Percentiles rank a stretch among this genome's conserved stretches.
Conservation (phyloP, 1,284 basidiomycete genomes). For the Chiua sp. region DNA sequence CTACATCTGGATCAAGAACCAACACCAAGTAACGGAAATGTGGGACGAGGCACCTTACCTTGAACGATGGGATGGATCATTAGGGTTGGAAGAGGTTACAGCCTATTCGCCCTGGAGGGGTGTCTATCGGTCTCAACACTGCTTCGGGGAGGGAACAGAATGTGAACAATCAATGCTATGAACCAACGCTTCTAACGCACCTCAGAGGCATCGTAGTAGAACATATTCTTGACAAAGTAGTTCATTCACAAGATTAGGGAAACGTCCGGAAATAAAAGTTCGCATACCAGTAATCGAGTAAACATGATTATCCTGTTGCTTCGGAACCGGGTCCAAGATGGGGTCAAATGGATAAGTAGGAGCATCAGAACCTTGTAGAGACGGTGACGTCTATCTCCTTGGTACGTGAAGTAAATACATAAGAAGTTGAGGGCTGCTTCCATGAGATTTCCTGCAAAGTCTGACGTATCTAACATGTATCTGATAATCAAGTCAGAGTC, state of each 20-base stretch:
- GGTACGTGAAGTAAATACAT: conserved; percentile 25
- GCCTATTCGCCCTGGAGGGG: conserved; percentile 65
- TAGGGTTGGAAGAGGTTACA: conserved; percentile 56
- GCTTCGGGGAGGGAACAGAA: neutral
- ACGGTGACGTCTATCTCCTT: conserved; percentile 2
- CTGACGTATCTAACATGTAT: conserved; percentile 47
- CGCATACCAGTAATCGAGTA: conserved; percentile 58
- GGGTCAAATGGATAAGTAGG: conserved; percentile 55
- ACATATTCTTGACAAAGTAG: conserved; percentile 66
- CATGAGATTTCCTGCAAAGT: conserved; percentile 59
- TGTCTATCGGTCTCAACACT: neutral
- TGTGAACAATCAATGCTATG: neutral
- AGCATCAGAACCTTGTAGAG: conserved; percentile 60
- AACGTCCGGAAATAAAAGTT: neutral
- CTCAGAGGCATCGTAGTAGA: conserved; percentile 62
- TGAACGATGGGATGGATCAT: conserved; percentile 62
- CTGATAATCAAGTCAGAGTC: conserved; percentile 1
- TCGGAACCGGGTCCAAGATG: conserved; percentile 56
- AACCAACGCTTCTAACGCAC: conserved; percentile 29
- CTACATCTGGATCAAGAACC: conserved; percentile 37
- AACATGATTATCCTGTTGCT: conserved; percentile 66
- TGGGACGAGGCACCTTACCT: conserved; percentile 40
- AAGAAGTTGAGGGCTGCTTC: conserved; percentile 65
- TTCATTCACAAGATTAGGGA: conserved; percentile 31
- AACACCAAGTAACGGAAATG: neutral